Conservation (phyloP, 768 basidiomycete genomes). For the Mycena amicta region DNA sequence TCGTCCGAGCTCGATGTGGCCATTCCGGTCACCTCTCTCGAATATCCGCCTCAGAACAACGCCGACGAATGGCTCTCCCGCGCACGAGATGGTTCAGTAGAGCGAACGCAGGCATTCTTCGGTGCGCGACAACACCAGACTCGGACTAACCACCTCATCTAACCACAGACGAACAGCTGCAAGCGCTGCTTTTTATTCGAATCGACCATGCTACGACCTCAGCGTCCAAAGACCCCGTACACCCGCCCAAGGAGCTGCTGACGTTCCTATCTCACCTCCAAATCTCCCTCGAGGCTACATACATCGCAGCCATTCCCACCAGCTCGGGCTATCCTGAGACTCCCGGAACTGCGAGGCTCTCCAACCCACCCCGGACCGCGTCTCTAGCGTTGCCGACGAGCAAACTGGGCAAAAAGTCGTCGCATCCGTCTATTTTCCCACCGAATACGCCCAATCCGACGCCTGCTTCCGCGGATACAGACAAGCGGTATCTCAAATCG, state of each 20-base stretch:
- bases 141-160: too few relatives aligned
- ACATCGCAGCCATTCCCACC: slow-evolving; percentile 58
- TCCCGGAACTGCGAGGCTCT: slow-evolving; percentile 40
- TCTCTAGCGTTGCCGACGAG: slow-evolving; percentile 38
- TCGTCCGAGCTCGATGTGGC: slow-evolving; percentile 61
- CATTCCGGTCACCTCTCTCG: slow-evolving; percentile 65
- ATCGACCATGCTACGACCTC: slow-evolving; percentile 61
- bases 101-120: slow-evolving; percentile 73
- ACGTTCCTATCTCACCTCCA: slow-evolving; percentile 71
- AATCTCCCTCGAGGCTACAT: slow-evolving; percentile 80
- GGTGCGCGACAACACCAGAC: slow-evolving; percentile 53
- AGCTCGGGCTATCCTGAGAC: slow-evolving; percentile 30
- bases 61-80: slow-evolving; percentile 60
- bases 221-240: slow-evolving; percentile 35
- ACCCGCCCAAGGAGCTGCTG: slow-evolving; percentile 52
- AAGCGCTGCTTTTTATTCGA: slow-evolving; percentile 49
- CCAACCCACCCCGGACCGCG: slow-evolving; percentile 59
- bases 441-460: slow-evolving; percentile 85
- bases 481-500: slow-evolving; percentile 74
- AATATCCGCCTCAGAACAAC: slow-evolving; percentile 48
- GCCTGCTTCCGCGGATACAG: slow-evolving; percentile 70
- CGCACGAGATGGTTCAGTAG: slow-evolving; percentile 43
- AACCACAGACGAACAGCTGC: slow-evolving; percentile 62
- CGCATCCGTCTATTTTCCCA: slow-evolving; percentile 72
- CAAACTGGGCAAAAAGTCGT: slow-evolving; percentile 39